These are phyloP conservation scores for Hypoxylon subgilvum DNA, from an alignment of 495 filamentous ascomycete genomes.

Conservation along the genomic window DNA sequence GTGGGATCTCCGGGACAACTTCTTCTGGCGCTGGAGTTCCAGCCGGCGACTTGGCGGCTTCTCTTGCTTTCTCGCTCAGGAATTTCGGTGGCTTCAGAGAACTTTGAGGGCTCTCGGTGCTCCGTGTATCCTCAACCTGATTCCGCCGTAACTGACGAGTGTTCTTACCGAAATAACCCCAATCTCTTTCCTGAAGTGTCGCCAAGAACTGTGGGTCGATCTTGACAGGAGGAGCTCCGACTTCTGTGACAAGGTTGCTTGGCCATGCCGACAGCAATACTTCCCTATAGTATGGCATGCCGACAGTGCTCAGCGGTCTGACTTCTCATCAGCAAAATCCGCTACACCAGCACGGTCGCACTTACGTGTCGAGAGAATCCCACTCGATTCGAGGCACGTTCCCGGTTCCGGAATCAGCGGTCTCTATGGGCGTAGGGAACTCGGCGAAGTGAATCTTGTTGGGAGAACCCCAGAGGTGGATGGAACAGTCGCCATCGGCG, in stretches of 20 bases:
- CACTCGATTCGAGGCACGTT: conserved; percentile 38
- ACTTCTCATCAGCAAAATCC: conserved; percentile 19
- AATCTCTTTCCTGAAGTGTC: conserved; percentile 69
- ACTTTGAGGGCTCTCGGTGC: conserved; percentile 59
- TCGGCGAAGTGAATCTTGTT: conserved; percentile 91
- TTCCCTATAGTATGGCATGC: conserved; percentile 93
- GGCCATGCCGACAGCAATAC: conserved; percentile 88
- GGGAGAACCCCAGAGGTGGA: conserved; percentile 91
- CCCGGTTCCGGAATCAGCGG: conserved; percentile 28
- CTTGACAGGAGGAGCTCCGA: conserved; percentile 79
- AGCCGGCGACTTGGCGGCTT: conserved; percentile 60
- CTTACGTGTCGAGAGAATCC: conserved; percentile 67
- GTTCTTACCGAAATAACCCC: conserved; percentile 78
- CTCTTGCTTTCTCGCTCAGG: conserved; percentile 86
- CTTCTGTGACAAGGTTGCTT: conserved; percentile 76
- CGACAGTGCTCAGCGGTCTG: conserved; percentile 81
- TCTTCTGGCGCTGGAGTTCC: conserved; percentile 66
- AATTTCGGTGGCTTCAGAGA: conserved; percentile 77
- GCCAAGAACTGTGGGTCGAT: conserved; percentile 75
- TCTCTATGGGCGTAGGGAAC: conserved; percentile 74
- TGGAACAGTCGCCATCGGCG: conserved; percentile 74
- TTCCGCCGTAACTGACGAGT: conserved; percentile 75
- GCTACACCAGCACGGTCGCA: conserved; percentile 7
- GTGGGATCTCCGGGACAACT: conserved; percentile 55
- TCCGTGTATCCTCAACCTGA: conserved; percentile 80